phyloP scores from a whole-genome alignment of 805 yeast genomes.

The Yarrowia yakushimensis region DNA sequence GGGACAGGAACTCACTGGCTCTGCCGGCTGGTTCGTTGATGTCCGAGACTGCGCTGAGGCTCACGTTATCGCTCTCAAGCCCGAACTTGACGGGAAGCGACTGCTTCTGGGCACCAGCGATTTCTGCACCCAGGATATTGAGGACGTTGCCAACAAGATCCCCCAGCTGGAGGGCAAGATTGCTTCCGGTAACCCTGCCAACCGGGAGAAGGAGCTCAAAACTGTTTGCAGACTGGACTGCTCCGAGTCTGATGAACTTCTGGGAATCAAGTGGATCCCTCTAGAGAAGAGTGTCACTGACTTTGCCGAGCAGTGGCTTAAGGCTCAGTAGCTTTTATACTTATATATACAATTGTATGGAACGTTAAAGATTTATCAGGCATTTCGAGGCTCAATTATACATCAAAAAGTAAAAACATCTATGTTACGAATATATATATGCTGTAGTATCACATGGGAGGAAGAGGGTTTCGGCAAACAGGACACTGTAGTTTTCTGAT shows the following conservation, averaged over 20 bases:
- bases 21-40: slow-evolving; percentile 40
- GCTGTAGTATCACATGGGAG: slow-evolving; percentile 50
- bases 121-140: slow-evolving; percentile 27
- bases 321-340: not conserved
- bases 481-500: slow-evolving; percentile 89
- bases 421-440: slow-evolving; percentile 22
- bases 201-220: not conserved
- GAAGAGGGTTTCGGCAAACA: slow-evolving; percentile 79
- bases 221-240: not conserved
- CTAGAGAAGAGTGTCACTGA: not conserved
- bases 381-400: too few species aligned
- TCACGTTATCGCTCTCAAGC: slow-evolving; percentile 48
- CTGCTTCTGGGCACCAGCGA: slow-evolving; percentile 30
- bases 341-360: too few species aligned
- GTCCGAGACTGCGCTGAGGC: slow-evolving; percentile 62
- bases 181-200: not conserved
- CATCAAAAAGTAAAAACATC: too few species aligned
- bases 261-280: slow-evolving; percentile 3
- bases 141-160: slow-evolving; percentile 27
- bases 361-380: too few species aligned
- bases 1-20: slow-evolving; percentile 27
- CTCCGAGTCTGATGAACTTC: not conserved
- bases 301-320: slow-evolving; percentile 13
- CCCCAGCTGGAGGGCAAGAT: not conserved
- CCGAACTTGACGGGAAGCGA: slow-evolving; percentile 32